Conservation (phyloP, 2,329 filamentous ascomycete genomes). For the Xylaria sp. region DNA sequence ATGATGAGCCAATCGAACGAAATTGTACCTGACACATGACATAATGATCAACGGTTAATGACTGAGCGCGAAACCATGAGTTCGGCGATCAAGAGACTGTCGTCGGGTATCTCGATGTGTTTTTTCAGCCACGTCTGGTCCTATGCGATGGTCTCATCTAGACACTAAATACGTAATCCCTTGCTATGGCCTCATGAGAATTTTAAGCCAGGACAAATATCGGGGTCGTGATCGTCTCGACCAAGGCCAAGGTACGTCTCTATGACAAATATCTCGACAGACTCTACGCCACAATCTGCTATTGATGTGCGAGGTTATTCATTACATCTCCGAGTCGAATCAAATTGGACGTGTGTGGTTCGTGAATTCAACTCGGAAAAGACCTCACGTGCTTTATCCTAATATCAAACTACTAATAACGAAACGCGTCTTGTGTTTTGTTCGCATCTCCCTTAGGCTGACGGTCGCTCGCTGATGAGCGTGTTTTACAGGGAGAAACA, state of each 20-base stretch:
- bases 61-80: neutral
- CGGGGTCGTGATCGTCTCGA: neutral
- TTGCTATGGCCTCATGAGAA: neutral
- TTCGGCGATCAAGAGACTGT: neutral
- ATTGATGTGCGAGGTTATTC: neutral
- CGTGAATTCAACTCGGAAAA: neutral
- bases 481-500: neutral
- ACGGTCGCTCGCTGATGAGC: neutral
- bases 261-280: neutral
- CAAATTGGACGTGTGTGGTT: neutral
- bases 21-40: neutral
- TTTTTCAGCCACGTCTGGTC: neutral
- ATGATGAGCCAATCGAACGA: neutral
- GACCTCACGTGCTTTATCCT: neutral
- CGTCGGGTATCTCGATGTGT: neutral
- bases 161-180: neutral
- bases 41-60: neutral
- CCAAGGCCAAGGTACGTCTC: neutral
- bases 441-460: neutral
- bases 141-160: neutral
- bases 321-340: slow-evolving; percentile 2
- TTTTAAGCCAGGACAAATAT: neutral
- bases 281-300: neutral
- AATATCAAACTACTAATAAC: neutral
- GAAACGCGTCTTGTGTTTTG: neutral